These are phyloP conservation scores for Monosporascus cannonballus DNA, from an alignment of 2,329 filamentous ascomycete species.

Conservation along the genomic window DNA sequence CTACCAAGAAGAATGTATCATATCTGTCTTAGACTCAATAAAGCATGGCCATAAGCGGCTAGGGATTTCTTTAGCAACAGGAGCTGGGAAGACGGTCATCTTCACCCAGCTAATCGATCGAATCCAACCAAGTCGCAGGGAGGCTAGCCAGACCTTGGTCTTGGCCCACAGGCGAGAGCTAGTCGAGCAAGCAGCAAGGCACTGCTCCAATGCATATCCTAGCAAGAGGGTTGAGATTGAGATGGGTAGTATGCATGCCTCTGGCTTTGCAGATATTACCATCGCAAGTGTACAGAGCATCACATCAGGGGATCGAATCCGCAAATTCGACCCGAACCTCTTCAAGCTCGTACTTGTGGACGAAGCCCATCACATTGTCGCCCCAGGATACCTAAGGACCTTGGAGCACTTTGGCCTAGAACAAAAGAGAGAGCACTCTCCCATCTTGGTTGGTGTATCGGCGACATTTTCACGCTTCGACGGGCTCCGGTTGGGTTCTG, in stretches of 20 bases:
- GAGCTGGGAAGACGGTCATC: slow-evolving; percentile 88
- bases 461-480: slow-evolving; percentile 76
- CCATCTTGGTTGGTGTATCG: slow-evolving; percentile 81
- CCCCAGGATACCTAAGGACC: slow-evolving; percentile 67
- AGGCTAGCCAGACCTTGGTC: slow-evolving; percentile 75
- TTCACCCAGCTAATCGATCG: slow-evolving; percentile 92
- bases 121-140: slow-evolving; percentile 48
- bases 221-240: slow-evolving; percentile 79
- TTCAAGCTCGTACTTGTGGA: slow-evolving; percentile 95
- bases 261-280: slow-evolving; percentile 83
- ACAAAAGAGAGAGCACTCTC: slow-evolving; percentile 42
- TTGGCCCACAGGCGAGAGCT: slow-evolving; percentile 89
- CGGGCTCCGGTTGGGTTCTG: slow-evolving; percentile 72
- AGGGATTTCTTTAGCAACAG: slow-evolving; percentile 81
- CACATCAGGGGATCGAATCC: slow-evolving; percentile 66
- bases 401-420: slow-evolving; percentile 72
- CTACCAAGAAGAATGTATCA: slow-evolving; percentile 90
- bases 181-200: slow-evolving; percentile 85
- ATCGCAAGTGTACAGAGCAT: slow-evolving; percentile 87
- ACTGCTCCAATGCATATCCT: slow-evolving; percentile 78
- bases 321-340: slow-evolving; percentile 69
- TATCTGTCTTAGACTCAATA: slow-evolving; percentile 67
- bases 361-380: slow-evolving; percentile 94
- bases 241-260: slow-evolving; percentile 74
- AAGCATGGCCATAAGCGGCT: slow-evolving; percentile 68